Evolutionary conservation across 768 basidiomycete species (phyloP), one percentile per base, ranked within the genome.

Genomic region (Flagelloscypha sp.): DNA sequence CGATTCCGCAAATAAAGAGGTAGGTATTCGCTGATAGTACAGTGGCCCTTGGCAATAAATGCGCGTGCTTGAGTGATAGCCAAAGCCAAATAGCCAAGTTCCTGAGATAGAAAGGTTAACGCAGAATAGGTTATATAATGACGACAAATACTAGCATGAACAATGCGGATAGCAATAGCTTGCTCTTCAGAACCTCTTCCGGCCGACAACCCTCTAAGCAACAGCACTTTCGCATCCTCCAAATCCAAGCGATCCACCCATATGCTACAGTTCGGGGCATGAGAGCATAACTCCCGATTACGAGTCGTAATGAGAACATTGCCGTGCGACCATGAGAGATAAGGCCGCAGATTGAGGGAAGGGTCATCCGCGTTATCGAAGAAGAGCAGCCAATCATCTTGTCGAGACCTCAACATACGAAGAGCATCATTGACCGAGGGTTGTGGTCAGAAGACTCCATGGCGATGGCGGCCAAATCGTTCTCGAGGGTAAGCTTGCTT

Each of bases 281-380:
- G 24, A 2, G 27, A 25, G 12, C 17, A n/a, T 6, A 40, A 23
- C 15, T 37, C 40, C 6, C 18, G 31, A 22, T 40, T 40, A 7
- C 43, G 35, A 22, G 39, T 40, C 17, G 43, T 45, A 16, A 45
- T 38, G 1, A 45, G 12, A 10, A 45, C 35, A 24, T 40, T 41
- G 3, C 43, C 43, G 28, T 38, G 40, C 2, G 22, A 18, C 1
- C 15, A 19, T 17, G 43, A 40, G 9, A 45, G 15, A 35, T 17
- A 27, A 16, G 16, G 3, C n/a, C 33, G 24, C 22, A 45, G 21
- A 10, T 32, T 25, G 2, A 42, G 27, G 15, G 9, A 27, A 2
- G 20, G 28, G 23, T 37, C 25, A 45, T 41, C 44, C 33, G 39
- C 27, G 35, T 41, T 37, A 23, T 32, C 30, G 21, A 33, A 34